Evolutionary conservation across 208 protist genomes (phyloP).

Genomic region (Lotmaria passim): DNA sequence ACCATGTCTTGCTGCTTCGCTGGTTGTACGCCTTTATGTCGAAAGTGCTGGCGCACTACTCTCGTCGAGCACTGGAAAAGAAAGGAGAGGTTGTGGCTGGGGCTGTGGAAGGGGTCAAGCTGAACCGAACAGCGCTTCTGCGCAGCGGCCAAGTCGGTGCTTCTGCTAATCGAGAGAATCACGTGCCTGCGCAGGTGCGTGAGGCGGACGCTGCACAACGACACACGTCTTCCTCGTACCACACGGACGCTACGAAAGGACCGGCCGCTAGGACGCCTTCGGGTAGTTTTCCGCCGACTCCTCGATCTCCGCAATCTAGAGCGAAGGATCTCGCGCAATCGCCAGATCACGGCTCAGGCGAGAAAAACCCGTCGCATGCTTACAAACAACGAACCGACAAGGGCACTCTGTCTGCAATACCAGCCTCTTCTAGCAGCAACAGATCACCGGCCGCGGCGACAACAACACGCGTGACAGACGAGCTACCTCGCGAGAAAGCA

Average conservation of each 20-base stretch:
- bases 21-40: constrained; percentile 83
- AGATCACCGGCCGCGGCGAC: not conserved
- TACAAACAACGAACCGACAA: not conserved
- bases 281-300: not conserved
- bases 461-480: not conserved
- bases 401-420: not conserved
- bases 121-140: constrained; percentile 45
- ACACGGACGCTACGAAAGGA: not conserved
- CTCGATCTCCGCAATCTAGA: not conserved
- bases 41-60: constrained; percentile 74
- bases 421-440: not conserved
- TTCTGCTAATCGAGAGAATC: not conserved
- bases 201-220: not conserved
- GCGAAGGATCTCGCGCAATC: not conserved
- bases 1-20: constrained; percentile 77
- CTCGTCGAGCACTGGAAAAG: constrained; percentile 53
- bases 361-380: not conserved
- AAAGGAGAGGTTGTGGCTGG: constrained; percentile 22
- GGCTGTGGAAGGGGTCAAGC: constrained; percentile 57
- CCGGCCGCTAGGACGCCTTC: not conserved
- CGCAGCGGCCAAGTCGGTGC: constrained; percentile 18
- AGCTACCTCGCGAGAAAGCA: constrained; percentile 14
- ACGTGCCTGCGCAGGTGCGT: not conserved
- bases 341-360: not conserved
- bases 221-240: not conserved